phyloP scores from a whole-genome alignment of 2,329 filamentous ascomycete species.

The Xylariaceae sp. region DNA sequence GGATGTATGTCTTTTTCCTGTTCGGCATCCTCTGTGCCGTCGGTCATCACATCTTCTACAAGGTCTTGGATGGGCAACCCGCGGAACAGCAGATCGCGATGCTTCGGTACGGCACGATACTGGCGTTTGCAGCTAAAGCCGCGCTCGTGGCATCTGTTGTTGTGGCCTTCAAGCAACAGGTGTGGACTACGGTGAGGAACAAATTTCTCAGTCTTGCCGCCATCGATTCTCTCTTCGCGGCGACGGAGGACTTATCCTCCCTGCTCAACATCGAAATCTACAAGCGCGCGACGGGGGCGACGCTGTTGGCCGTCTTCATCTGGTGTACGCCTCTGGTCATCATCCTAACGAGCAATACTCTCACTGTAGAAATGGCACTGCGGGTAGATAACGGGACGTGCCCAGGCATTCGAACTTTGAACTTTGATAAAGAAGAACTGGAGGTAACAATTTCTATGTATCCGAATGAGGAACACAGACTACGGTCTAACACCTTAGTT shows the following conservation, averaged over 20 bases:
- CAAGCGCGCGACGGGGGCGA: conserved; percentile 37
- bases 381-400: conserved; percentile 34
- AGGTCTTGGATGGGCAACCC: conserved; percentile 35
- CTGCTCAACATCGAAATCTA: conserved; percentile 37
- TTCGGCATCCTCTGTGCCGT: conserved; percentile 42
- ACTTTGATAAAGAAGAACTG: conserved; percentile 40
- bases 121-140: conserved; percentile 45
- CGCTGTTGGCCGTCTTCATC: conserved; percentile 39
- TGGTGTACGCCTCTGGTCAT: conserved; percentile 44
- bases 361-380: conserved; percentile 35
- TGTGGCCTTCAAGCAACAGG: conserved; percentile 36
- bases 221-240: conserved; percentile 40
- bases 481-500: conserved; percentile 3
- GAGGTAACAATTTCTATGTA: conserved; percentile 24
- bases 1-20: conserved; percentile 42
- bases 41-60: conserved; percentile 44
- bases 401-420: conserved; percentile 36
- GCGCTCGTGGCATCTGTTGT: conserved; percentile 41
- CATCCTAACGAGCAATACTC: conserved; percentile 43
- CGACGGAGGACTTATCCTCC: conserved; percentile 36
- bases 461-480: neutral
- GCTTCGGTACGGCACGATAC: conserved; percentile 43
- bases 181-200: conserved; percentile 38
- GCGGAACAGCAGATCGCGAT: conserved; percentile 41
- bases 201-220: conserved; percentile 35